Evolutionary conservation across 2,329 filamentous ascomycete species (phyloP).

Genomic region (Penicillium sp.): DNA sequence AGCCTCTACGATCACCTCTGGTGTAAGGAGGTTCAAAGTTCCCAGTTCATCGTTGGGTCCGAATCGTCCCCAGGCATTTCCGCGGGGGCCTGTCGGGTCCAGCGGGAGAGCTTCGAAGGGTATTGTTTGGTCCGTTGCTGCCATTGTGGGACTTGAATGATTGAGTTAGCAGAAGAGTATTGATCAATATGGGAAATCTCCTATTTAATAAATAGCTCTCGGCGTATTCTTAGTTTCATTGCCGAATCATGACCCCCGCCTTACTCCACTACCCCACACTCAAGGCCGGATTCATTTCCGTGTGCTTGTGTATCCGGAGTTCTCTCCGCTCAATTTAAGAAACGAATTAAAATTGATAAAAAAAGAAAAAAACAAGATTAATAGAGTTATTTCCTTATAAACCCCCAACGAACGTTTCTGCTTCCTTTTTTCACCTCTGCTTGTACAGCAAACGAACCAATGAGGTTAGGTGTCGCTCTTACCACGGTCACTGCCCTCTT

Average conservation of each 20-base stretch:
- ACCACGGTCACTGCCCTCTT: too few species aligned
- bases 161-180: not conserved
- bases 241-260: not conserved
- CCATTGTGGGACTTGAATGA: not conserved
- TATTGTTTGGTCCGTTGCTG: not conserved
- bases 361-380: too few species aligned
- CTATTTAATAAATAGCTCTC: not conserved
- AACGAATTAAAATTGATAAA: too few species aligned
- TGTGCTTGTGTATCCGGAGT: too few species aligned
- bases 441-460: too few species aligned
- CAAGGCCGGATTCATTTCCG: not conserved
- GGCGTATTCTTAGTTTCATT: constrained; percentile 9
- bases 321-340: too few species aligned
- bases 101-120: constrained; percentile 22
- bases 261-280: not conserved
- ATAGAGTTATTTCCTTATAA: fast-evolving
- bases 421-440: too few species aligned
- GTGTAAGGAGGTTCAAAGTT: constrained; percentile 55
- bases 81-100: constrained; percentile 43
- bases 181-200: not conserved
- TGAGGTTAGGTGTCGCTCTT: too few species aligned
- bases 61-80: constrained; percentile 59
- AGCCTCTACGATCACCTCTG: constrained; percentile 42
- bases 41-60: constrained; percentile 54
- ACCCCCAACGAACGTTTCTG: too few species aligned